Evolutionary conservation across 2,329 filamentous ascomycete genomes (phyloP), one percentile per base, ranked within the genome.

Genomic region (Talaromyces sp.): DNA sequence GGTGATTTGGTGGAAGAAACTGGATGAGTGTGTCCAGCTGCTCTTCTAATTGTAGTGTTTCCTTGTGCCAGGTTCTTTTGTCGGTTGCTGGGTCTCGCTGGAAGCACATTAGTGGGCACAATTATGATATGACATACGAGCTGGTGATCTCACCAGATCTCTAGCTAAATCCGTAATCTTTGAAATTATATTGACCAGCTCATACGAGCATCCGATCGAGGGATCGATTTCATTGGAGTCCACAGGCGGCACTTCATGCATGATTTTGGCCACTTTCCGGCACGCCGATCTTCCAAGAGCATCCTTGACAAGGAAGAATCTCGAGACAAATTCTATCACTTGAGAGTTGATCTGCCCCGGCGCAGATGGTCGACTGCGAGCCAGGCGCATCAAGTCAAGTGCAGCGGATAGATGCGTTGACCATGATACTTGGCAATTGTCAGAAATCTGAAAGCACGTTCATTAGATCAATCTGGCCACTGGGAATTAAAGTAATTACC

Each of bases 251-350:
- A 65, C 42, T 48, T 65, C 62, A 6, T 63, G 57, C 58, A 64
- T 64, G 2, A 65, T 39, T 35, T 64, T 64, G 21, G 64, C 64
- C 16, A 63, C 62, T 40, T 63, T 65, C 16, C 58, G 58, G n/a
- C 64, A 65, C 5, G 64, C 64, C 37, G 64, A 60, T n/a, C 64
- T 62, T 33, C 64, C 64, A 16, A 65, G 39, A 18, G 64, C 64
- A 57, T 65, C 64, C 37, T 63, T 65, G 31, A 65, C 64, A 25
- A 65, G 64, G 39, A 65, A 65, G 21, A 64, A 65, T 28, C 58
- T 63, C 2, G 64, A 62, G 5, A 65, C 64, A 5, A 65, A 65
- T 25, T 61, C 35, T 11, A 31, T 61, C 1, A 65, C 64, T 28
- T 57, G 58, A 5, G 64, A 62, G 14, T 31, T 56, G 12, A 65